Conservation (phyloP, 2,329 filamentous ascomycete species). For the Beauveria bassiana region DNA sequence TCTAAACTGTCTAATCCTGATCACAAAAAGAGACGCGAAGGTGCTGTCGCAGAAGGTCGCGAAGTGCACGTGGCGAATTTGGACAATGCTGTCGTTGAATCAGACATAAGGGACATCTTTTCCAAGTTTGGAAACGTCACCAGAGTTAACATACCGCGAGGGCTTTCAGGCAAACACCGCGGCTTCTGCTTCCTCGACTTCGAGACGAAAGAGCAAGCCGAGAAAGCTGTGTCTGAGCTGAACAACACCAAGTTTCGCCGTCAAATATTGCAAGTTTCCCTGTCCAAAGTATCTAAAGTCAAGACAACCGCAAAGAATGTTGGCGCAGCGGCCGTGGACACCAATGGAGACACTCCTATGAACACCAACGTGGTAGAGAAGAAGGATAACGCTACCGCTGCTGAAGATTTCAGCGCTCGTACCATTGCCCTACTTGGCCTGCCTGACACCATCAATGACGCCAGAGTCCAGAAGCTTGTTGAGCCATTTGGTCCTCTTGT, state of each 20-base stretch:
- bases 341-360: constrained; percentile 12
- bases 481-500: constrained; percentile 63
- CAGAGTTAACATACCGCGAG: constrained; percentile 62
- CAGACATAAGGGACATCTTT: constrained; percentile 65
- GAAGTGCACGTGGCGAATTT: constrained; percentile 74
- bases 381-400: constrained; percentile 30
- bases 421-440: constrained; percentile 78
- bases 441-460: constrained; percentile 87
- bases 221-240: constrained; percentile 57
- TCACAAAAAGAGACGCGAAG: constrained; percentile 69
- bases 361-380: constrained; percentile 19
- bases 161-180: constrained; percentile 59
- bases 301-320: constrained; percentile 45
- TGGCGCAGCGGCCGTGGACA: constrained; percentile 25
- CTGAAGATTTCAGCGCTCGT: constrained; percentile 48
- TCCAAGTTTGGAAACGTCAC: constrained; percentile 68
- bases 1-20: constrained; percentile 80
- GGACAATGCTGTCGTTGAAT: constrained; percentile 52
- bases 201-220: constrained; percentile 59
- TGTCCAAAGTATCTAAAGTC: constrained; percentile 48
- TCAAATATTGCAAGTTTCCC: constrained; percentile 58
- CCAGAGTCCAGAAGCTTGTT: constrained; percentile 66
- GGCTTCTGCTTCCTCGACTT: constrained; percentile 80
- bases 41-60: constrained; percentile 76
- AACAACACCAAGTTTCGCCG: constrained; percentile 63